A percentile compares a stretch with the other conserved stretches of the same genome.
phyloP scores from a whole-genome alignment of 305 asterid species.

The Fraxinus xanthoxyloides region DNA sequence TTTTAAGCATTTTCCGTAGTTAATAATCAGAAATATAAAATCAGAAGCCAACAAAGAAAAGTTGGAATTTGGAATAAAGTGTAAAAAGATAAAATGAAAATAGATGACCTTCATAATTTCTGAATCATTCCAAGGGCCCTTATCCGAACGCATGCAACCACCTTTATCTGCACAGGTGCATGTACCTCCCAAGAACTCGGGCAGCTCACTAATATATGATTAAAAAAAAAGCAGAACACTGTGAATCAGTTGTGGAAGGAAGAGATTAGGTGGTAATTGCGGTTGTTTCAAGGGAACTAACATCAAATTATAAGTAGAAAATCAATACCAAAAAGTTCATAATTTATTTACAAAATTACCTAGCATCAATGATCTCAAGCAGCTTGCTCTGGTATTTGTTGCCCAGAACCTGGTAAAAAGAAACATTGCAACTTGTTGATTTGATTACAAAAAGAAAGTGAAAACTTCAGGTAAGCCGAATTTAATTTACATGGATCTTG shows the following conservation, averaged over 20 bases:
- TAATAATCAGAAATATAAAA: not conserved
- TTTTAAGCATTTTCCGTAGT: constrained; percentile 17
- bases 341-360: constrained; percentile 40
- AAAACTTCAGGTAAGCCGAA: not conserved
- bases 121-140: constrained; percentile 94
- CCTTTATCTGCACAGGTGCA: constrained; percentile 88
- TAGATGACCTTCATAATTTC: constrained; percentile 79
- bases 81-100: not conserved
- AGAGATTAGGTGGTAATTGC: not conserved
- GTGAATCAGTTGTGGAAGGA: not conserved
- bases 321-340: not conserved
- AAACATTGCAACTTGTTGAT: not conserved
- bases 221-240: not conserved
- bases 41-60: not conserved
- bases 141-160: constrained; percentile 89
- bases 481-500: constrained; percentile 68
- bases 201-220: constrained; percentile 68
- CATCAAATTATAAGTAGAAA: not conserved
- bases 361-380: constrained; percentile 86
- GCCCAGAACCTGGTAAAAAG: constrained; percentile 63
- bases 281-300: not conserved
- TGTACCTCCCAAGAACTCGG: constrained; percentile 95
- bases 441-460: not conserved
- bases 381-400: constrained; percentile 90
- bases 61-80: not conserved